A percentile compares a stretch with the other conserved stretches of the same genome.
Conservation (phyloP, 768 basidiomycete species). For the Rubroboletus satanas region DNA sequence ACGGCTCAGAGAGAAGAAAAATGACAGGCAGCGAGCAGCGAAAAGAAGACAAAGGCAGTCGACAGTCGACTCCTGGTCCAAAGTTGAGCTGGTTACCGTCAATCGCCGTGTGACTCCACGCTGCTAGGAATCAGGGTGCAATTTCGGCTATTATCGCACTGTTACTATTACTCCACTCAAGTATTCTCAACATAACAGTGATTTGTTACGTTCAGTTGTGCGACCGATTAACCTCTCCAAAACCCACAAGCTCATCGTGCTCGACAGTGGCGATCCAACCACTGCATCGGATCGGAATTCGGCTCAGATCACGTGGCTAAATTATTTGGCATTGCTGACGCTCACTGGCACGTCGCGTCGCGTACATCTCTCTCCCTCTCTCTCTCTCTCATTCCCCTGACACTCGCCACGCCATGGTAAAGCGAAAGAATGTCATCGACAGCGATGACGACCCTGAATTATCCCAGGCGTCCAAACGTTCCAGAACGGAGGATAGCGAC, state of each 20-base stretch:
- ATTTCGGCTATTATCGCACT: slow-evolving; percentile 14
- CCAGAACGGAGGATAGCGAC: slow-evolving; percentile 40
- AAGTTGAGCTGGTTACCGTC: slow-evolving; percentile 16
- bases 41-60: slow-evolving; percentile 1
- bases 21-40: not conserved
- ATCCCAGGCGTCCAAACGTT: slow-evolving; percentile 42
- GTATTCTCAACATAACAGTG: not conserved
- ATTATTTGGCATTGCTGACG: slow-evolving; percentile 25
- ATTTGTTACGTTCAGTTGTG: not conserved
- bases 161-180: not conserved
- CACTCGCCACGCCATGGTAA: slow-evolving; percentile 46
- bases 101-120: slow-evolving; percentile 13
- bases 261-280: not conserved
- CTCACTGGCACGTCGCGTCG: slow-evolving; percentile 28
- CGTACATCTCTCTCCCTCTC: slow-evolving; percentile 10
- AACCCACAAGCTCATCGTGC: not conserved
- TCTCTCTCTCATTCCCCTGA: not conserved
- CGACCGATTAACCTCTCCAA: not conserved
- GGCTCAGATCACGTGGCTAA: slow-evolving; percentile 2
- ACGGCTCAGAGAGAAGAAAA: slow-evolving; percentile 5
- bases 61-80: not conserved
- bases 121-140: not conserved
- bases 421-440: slow-evolving; percentile 45
- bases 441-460: slow-evolving; percentile 37
- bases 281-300: not conserved